These are phyloP conservation scores for Neurospora cerealis DNA, from an alignment of 495 filamentous ascomycete genomes.

Conservation along the genomic window DNA sequence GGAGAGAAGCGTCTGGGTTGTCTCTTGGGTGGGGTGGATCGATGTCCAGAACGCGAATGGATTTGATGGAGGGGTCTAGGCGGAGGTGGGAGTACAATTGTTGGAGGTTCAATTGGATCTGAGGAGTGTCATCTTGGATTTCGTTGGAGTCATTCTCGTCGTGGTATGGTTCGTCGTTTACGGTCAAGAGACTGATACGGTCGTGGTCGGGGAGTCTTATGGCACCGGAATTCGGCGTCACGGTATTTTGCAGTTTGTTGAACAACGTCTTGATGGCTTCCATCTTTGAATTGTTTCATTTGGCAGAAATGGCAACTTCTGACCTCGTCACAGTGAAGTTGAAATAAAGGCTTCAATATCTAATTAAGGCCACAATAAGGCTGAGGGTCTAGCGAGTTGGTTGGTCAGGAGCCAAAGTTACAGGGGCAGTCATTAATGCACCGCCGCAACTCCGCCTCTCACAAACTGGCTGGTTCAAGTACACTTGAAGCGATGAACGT, in stretches of 20 bases:
- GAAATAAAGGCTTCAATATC: neutral
- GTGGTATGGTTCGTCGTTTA: neutral
- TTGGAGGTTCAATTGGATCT: neutral
- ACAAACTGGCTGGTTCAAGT: neutral
- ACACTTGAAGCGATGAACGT: neutral
- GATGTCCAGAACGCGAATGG: slow-evolving; percentile 5
- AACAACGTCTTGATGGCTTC: neutral
- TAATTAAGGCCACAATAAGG: neutral
- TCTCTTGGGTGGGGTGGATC: neutral
- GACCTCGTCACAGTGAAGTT: neutral
- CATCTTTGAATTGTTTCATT: neutral
- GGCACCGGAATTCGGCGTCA: neutral
- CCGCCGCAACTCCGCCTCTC: neutral
- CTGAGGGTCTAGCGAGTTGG: neutral
- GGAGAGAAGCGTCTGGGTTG: neutral
- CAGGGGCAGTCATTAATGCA: neutral
- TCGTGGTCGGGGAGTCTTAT: neutral
- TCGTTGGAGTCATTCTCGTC: neutral
- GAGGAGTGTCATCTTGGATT: neutral
- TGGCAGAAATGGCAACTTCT: neutral
- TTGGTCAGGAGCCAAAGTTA: neutral
- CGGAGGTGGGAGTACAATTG: neutral
- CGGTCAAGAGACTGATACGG: neutral
- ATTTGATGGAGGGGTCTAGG: neutral
- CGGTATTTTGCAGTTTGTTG: neutral